These are phyloP conservation scores for Pelargonium australe DNA, from an alignment of 441 rosid genomes.

Conservation along the genomic window DNA sequence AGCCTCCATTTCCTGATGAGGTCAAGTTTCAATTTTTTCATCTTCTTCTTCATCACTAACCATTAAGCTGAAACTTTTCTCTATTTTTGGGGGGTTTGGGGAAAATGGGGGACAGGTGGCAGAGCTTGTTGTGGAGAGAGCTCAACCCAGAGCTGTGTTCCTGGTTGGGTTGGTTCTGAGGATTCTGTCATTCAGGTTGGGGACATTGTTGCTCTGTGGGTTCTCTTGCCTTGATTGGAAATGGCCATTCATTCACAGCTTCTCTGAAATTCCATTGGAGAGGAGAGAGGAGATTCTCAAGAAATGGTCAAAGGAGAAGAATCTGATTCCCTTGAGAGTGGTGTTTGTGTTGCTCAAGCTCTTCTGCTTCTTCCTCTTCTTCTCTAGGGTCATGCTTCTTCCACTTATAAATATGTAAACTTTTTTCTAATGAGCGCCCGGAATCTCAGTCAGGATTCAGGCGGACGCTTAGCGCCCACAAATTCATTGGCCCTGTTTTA, in stretches of 20 bases:
- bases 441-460: too few relatives aligned
- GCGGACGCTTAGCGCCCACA: too few relatives aligned
- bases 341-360: conserved; percentile 19
- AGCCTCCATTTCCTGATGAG: conserved; percentile 2
- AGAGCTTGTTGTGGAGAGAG: conserved; percentile 16
- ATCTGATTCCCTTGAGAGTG: conserved; percentile 16
- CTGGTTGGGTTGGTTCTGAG: conserved; percentile 14
- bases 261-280: conserved; percentile 13
- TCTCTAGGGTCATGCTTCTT: conserved; percentile 11
- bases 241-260: conserved; percentile 12
- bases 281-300: conserved; percentile 18
- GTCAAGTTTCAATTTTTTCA: background rate
- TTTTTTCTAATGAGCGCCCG: too few relatives aligned
- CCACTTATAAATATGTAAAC: background rate
- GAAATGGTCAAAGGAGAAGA: conserved; percentile 16
- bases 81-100: background rate
- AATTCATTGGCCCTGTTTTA: too few relatives aligned
- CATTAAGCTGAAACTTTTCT: background rate
- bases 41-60: background rate
- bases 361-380: conserved; percentile 17
- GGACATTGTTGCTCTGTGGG: conserved; percentile 23
- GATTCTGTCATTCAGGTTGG: conserved; percentile 20
- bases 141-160: conserved; percentile 6
- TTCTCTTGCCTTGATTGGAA: conserved; percentile 7
- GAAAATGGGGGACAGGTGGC: conserved; percentile 15